Conservation (phyloP, 2,329 filamentous ascomycete genomes). For the Trichoderma simmonsii region DNA sequence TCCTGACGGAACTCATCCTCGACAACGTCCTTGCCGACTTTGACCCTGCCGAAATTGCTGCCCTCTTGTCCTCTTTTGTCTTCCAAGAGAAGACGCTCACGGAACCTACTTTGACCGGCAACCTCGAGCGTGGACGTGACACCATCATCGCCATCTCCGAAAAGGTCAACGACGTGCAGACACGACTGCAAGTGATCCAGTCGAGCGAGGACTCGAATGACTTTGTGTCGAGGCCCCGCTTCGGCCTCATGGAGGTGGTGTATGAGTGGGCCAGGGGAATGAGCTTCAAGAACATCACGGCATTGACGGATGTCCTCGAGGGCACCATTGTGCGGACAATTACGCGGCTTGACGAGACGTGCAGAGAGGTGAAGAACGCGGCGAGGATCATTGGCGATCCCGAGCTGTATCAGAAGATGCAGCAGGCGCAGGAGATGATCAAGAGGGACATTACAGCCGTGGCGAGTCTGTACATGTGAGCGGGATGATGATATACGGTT, state of each 20-base stretch:
- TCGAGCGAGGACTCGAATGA: constrained; percentile 88
- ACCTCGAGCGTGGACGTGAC: constrained; percentile 75
- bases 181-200: constrained; percentile 86
- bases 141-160: constrained; percentile 89
- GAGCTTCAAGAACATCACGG: constrained; percentile 97
- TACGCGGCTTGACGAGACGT: constrained; percentile 90
- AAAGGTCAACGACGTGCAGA: constrained; percentile 88
- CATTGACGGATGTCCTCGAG: constrained; percentile 92
- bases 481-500: background rate
- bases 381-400: constrained; percentile 94
- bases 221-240: constrained; percentile 81
- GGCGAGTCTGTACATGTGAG: constrained; percentile 80
- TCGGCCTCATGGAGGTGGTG: constrained; percentile 94
- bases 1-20: constrained; percentile 91
- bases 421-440: constrained; percentile 94
- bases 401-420: constrained; percentile 92
- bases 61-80: constrained; percentile 88
- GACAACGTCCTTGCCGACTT: constrained; percentile 96
- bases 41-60: constrained; percentile 94
- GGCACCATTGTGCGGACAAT: constrained; percentile 96
- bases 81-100: constrained; percentile 95
- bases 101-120: constrained; percentile 75
- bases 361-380: constrained; percentile 94
- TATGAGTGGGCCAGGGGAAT: constrained; percentile 98
- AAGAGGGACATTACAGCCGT: constrained; percentile 93